Percentiles rank a stretch among this genome's conserved stretches.
Evolutionary conservation across 192 early-diverging fungal species (phyloP).

Genomic region (Funneliformis geosporum): DNA sequence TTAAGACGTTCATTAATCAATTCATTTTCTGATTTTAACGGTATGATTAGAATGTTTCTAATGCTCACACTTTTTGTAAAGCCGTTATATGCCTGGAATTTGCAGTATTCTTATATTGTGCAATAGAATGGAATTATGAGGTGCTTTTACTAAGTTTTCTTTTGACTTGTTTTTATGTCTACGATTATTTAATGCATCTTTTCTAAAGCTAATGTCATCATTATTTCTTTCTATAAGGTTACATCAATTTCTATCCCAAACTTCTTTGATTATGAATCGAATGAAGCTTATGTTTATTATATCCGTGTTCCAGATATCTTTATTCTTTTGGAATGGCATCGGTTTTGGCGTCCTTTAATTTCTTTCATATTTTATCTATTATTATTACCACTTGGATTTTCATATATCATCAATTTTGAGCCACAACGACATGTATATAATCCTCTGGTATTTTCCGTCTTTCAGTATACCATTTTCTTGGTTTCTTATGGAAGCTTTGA

Average conservation of each 20-base stretch:
- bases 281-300: neutral
- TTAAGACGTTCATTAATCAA: neutral
- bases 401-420: constrained; percentile 30
- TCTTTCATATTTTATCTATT: constrained; percentile 13
- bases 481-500: constrained; percentile 13
- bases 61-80: constrained; percentile 9
- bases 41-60: constrained; percentile 9
- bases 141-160: neutral
- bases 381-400: neutral
- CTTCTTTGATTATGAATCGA: neutral
- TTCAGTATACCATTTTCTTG: constrained; percentile 12
- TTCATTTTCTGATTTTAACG: neutral
- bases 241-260: neutral
- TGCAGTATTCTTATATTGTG: constrained; percentile 15
- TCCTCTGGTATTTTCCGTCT: constrained; percentile 21
- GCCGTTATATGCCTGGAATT: neutral
- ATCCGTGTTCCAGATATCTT: neutral
- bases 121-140: constrained; percentile 23
- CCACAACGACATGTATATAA: neutral
- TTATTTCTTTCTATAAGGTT: neutral
- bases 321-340: constrained; percentile 25
- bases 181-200: neutral
- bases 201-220: neutral
- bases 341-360: constrained; percentile 31
- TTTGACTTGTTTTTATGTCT: neutral